Percentiles rank a stretch among this genome's conserved stretches.
These are phyloP conservation scores for Citrus unshiu DNA, from an alignment of 345 rosid species.

Conservation along the genomic window DNA sequence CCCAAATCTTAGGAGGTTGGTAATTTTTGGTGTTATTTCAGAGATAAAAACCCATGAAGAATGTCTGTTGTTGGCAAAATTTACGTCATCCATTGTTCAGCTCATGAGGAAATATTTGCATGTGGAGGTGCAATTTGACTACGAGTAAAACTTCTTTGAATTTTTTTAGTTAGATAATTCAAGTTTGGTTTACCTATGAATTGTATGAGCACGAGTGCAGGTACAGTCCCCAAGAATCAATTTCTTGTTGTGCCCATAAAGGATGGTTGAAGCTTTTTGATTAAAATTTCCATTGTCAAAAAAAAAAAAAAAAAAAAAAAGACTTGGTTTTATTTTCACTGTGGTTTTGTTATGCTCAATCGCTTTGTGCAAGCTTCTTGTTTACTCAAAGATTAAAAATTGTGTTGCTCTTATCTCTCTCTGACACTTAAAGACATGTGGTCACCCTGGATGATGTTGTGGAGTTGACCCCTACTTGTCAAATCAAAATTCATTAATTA, in stretches of 20 bases:
- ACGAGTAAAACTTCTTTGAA: constrained; percentile 31
- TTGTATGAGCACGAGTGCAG: constrained; percentile 16
- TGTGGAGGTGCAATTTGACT: constrained; percentile 73
- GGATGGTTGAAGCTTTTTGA: constrained; percentile 12
- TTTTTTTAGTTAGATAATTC: constrained; percentile 11
- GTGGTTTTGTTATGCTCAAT: constrained; percentile 9
- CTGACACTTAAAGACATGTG: background rate
- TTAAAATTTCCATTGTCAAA: background rate
- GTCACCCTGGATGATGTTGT: background rate
- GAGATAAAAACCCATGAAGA: constrained; percentile 65
- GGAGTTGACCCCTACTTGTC: background rate
- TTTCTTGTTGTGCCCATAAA: background rate
- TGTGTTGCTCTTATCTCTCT: background rate
- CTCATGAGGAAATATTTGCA: constrained; percentile 76
- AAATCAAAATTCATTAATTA: background rate
- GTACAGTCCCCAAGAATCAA: constrained; percentile 1
- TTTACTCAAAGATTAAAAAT: background rate
- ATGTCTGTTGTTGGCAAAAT: constrained; percentile 58
- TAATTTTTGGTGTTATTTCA: constrained; percentile 65
- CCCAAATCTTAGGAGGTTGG: constrained; percentile 61
- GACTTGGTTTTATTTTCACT: background rate
- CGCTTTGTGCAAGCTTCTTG: background rate
- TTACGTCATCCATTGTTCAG: constrained; percentile 65
- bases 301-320: background rate
- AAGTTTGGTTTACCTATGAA: constrained; percentile 15